Base-by-base conservation (phyloP, 129 eudicot species). In the Helichrysum umbraculigerum region DNA sequence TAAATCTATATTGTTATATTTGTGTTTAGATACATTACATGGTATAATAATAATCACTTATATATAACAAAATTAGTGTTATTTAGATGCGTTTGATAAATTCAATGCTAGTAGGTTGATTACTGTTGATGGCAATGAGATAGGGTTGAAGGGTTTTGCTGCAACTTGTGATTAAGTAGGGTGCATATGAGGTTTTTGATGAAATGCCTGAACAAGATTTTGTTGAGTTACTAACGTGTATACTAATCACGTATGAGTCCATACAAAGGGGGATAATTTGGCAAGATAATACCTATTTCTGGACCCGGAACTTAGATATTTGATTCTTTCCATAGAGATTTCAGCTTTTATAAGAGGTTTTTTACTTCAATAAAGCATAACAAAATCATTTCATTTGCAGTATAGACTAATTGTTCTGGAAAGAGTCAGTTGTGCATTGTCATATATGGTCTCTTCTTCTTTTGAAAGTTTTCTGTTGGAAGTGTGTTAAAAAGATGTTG, bases 101-200 rank as follows among this genome's bases (percentile, higher is more conserved):
- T 58, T 19, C 20, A 58, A 7, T 58, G 30, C 14, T 6, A 6
- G 12, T 20, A n/a, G 63, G 14, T 20, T 58, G 63, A 58, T 58
- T 11, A 14, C 54, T 47, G n/a, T 14, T 47, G 5, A 14, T 3
- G 4, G 16, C n/a, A 66, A 34, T 3, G 15, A 63, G 15, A 72
- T 71, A 33, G 21, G 78, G 33, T 4, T 7, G 12, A 1, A 4
- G 15, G 1, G 1, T 10, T 64, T 72, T 11, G 61, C 20, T 65
- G 35, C 63, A 25, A 25, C 6, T 65, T 72, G 78, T 54, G 34
- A 28, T 12, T 19, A 50, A 47, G 50, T 15, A 4, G 28, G 16
- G 25, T 79, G 83, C 74, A 72, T 42, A 72, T 66, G 8, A 52
- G 20, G 37, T 79, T 74, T 79, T 79, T 29, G 83, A 72, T 72